Evolutionary conservation across 1,284 basidiomycete species (phyloP).

Genomic region (Pyrrhoderma lamaoense): DNA sequence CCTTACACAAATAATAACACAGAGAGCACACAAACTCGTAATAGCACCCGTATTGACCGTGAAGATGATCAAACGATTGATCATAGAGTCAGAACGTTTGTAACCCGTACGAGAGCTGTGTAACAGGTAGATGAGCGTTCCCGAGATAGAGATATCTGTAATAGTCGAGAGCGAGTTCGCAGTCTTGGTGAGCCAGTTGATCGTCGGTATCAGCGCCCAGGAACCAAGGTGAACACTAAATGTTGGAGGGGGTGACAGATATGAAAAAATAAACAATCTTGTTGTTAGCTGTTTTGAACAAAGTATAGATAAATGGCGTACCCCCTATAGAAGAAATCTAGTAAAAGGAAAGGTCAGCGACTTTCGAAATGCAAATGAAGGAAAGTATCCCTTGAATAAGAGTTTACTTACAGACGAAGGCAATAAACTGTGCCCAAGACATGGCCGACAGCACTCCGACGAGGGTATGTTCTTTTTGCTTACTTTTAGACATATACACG

Average conservation of each 20-base stretch:
- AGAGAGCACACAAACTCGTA: conserved; percentile 15
- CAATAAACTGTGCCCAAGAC: conserved; percentile 7
- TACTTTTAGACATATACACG: no score
- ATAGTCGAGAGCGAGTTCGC: conserved; percentile 13
- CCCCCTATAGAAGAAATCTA: conserved; percentile 8
- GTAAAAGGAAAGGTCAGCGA: not conserved
- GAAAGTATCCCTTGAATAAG: no score
- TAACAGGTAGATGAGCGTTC: conserved; percentile 15
- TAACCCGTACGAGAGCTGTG: conserved; percentile 17
- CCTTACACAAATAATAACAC: conserved; percentile 14
- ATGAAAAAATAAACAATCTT: no score
- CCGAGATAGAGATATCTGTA: conserved; percentile 17
- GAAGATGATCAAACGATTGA: conserved; percentile 18
- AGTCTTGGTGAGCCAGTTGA: conserved; percentile 10
- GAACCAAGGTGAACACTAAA: not conserved
- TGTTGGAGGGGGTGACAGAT: no score
- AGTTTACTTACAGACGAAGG: not conserved
- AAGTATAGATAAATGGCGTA: not conserved
- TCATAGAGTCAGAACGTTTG: conserved; percentile 15
- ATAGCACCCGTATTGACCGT: conserved; percentile 18
- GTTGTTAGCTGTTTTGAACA: not conserved
- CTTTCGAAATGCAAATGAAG: no score
- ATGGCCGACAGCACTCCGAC: conserved; percentile 1
- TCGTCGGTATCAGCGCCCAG: not conserved
- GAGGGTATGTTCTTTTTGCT: conserved; percentile 11